Evolutionary conservation across 495 filamentous ascomycete genomes (phyloP).

Genomic region (Coniosporium apollinis): DNA sequence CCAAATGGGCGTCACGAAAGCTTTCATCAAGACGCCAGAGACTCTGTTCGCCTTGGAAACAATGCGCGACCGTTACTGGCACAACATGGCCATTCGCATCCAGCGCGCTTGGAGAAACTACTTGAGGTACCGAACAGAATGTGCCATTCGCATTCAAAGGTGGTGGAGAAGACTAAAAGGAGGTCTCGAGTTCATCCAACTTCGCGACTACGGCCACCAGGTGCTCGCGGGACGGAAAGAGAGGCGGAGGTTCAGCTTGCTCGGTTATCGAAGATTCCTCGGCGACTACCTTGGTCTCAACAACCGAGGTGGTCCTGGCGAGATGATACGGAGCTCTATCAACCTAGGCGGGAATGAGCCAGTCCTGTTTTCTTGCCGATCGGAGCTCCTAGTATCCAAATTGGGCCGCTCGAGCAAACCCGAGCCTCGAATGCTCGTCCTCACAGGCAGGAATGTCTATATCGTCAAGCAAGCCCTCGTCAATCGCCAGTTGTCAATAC

Average conservation of each 20-base stretch:
- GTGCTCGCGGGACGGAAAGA: slow-evolving; percentile 77
- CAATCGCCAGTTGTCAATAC: slow-evolving; percentile 64
- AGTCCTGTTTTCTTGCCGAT: slow-evolving; percentile 75
- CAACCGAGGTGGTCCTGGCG: slow-evolving; percentile 63
- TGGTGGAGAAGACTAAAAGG: slow-evolving; percentile 87
- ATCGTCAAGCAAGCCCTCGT: slow-evolving; percentile 70
- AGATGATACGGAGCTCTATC: slow-evolving; percentile 58
- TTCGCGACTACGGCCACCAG: slow-evolving; percentile 80
- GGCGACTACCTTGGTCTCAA: slow-evolving; percentile 89
- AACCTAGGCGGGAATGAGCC: slow-evolving; percentile 50
- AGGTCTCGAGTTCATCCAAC: slow-evolving; percentile 68
- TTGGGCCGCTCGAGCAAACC: slow-evolving; percentile 93
- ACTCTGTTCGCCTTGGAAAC: slow-evolving; percentile 93
- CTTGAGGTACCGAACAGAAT: slow-evolving; percentile 77
- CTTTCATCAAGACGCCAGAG: slow-evolving; percentile 97
- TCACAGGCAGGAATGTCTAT: slow-evolving; percentile 76
- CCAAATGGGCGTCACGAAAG: slow-evolving; percentile 93
- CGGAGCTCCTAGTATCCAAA: slow-evolving; percentile 76
- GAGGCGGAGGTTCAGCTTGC: slow-evolving; percentile 70
- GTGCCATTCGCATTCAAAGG: slow-evolving; percentile 82
- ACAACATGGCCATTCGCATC: slow-evolving; percentile 97
- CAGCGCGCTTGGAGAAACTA: slow-evolving; percentile 97
- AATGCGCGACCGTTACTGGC: slow-evolving; percentile 96
- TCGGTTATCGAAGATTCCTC: slow-evolving; percentile 82
- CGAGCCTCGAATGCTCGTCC: slow-evolving; percentile 64